Conservation (phyloP, 352 stramenopile species). For the Blastocystis sp. region DNA sequence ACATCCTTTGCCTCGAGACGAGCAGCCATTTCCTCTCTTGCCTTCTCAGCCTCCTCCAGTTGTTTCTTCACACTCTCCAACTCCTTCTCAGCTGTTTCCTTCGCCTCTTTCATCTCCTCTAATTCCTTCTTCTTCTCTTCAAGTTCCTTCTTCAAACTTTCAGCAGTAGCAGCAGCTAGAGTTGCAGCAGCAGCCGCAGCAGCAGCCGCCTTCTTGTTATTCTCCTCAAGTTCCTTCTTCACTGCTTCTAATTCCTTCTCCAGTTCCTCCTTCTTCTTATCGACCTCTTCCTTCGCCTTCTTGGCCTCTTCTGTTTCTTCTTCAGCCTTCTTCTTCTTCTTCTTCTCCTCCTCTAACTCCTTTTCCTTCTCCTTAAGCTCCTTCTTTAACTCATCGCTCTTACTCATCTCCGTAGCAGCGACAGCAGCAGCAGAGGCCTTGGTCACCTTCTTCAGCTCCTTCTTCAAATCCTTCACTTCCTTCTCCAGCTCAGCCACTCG, state of each 20-base stretch:
- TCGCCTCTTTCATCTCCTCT: background rate
- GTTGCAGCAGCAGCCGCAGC: background rate
- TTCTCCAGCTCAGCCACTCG: slow-evolving; percentile 2
- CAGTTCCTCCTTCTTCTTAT: background rate
- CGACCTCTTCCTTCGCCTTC: background rate
- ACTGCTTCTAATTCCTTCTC: background rate
- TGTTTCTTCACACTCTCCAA: slow-evolving; percentile 15
- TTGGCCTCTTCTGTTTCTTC: background rate
- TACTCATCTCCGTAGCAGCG: background rate
- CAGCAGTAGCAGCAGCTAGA: background rate
- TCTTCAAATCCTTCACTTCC: slow-evolving; percentile 41
- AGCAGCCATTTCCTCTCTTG: background rate
- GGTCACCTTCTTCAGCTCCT: background rate
- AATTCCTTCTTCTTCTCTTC: background rate
- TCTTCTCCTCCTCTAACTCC: background rate
- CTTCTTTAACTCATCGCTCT: background rate
- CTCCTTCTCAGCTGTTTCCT: slow-evolving; percentile 2
- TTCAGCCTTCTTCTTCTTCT: background rate
- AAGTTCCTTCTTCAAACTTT: background rate
- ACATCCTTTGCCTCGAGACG: background rate
- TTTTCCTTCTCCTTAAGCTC: background rate
- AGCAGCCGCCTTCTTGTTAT: background rate
- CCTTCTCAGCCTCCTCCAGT: slow-evolving; percentile 28
- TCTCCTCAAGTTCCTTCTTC: slow-evolving; percentile 29
- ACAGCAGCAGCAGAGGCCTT: background rate